These are phyloP conservation scores for Fistulifera solaris DNA, from an alignment of 108 stramenopile species.

Conservation along the genomic window DNA sequence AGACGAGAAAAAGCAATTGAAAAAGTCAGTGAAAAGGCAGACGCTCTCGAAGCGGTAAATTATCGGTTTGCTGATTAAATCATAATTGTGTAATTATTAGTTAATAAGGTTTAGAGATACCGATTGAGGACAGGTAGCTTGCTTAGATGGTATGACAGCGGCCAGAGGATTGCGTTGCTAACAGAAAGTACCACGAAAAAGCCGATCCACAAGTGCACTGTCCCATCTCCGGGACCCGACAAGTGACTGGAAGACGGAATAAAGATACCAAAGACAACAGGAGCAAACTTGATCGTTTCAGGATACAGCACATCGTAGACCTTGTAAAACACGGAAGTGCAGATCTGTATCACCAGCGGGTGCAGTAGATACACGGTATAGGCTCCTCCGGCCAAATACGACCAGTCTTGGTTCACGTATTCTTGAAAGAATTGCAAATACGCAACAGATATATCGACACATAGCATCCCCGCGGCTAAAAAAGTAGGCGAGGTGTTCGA, in stretches of 20 bases:
- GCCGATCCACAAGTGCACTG: background rate
- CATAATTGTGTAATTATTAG: too few relatives aligned
- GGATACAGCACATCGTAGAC: conserved; percentile 1
- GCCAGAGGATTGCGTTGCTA: background rate
- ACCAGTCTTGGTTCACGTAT: conserved; percentile 1
- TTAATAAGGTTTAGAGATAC: background rate
- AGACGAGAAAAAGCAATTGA: background rate
- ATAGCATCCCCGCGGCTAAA: conserved; percentile 1
- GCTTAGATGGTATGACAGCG: background rate
- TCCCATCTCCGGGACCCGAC: background rate
- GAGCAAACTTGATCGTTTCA: background rate
- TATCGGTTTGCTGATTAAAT: too few relatives aligned
- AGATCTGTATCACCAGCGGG: background rate
- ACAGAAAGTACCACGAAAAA: background rate
- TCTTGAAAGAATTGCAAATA: conserved; percentile 9
- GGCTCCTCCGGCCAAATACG: conserved; percentile 1
- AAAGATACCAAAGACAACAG: background rate
- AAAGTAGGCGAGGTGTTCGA: background rate
- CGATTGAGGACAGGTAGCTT: background rate
- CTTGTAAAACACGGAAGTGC: conserved; percentile 5
- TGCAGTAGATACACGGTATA: conserved; percentile 8
- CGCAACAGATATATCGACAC: conserved; percentile 1
- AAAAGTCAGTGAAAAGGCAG: too few relatives aligned
- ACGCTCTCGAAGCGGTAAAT: too few relatives aligned
- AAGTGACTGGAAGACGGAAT: background rate